Conservation (phyloP, 768 basidiomycete genomes). For the Pleurotus cornucopiae region DNA sequence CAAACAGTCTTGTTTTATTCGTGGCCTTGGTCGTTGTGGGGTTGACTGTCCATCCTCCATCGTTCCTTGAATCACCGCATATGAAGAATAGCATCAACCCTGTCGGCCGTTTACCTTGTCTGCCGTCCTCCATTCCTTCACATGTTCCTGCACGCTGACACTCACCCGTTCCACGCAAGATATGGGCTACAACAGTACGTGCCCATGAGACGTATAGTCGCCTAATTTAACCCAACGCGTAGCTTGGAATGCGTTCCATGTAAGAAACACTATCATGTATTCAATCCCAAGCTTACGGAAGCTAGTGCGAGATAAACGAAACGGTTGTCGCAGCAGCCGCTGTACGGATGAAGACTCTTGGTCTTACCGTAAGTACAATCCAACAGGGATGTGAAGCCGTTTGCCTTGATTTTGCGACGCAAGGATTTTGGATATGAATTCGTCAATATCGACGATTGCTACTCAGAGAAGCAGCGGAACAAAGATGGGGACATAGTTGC, state of each 20-base stretch:
- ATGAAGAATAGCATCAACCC: too few species aligned
- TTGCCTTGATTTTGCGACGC: background rate
- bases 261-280: background rate
- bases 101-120: background rate
- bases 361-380: background rate
- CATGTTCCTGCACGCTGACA: background rate
- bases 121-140: background rate
- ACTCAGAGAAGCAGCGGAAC: conserved; percentile 53
- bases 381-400: background rate
- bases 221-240: background rate
- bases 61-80: too few species aligned
- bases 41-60: too few species aligned
- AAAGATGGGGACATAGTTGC: conserved; percentile 51
- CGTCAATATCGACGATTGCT: conserved; percentile 65
- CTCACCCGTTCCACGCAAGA: background rate
- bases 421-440: conserved; percentile 57
- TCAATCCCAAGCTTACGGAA: background rate
- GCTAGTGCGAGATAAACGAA: conserved; percentile 6
- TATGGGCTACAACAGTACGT: background rate
- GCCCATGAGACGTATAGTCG: background rate
- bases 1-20: too few species aligned
- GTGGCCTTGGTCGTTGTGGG: too few species aligned
- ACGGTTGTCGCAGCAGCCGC: background rate
- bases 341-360: background rate
- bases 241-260: conserved; percentile 9